Percentiles rank a stretch among this genome's conserved stretches.
phyloP scores from a whole-genome alignment of 495 filamentous ascomycete species.

The Xylaria scruposa region DNA sequence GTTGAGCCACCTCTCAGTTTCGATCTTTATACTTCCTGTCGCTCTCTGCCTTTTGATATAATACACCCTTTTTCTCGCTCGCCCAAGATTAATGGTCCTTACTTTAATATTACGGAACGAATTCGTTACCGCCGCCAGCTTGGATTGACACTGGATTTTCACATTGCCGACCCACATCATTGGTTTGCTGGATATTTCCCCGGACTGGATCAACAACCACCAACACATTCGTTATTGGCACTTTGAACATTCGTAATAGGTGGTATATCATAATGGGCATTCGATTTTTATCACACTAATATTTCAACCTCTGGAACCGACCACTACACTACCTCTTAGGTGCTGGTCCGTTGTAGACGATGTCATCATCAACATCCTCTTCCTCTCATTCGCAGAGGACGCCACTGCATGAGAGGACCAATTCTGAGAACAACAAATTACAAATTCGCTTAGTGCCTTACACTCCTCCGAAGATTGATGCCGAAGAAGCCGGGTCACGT shows the following conservation, averaged over 20 bases:
- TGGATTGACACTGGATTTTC: slow-evolving; percentile 29
- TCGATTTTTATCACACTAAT: slow-evolving; percentile 27
- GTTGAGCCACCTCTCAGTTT: slow-evolving; percentile 33
- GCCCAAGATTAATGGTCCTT: slow-evolving; percentile 26
- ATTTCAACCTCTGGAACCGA: slow-evolving; percentile 22
- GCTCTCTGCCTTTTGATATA: not conserved
- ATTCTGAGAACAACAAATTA: slow-evolving; percentile 60
- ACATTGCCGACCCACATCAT: slow-evolving; percentile 32
- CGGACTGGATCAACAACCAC: slow-evolving; percentile 9
- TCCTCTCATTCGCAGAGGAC: slow-evolving; percentile 34
- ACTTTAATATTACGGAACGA: slow-evolving; percentile 36
- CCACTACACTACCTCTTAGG: slow-evolving; percentile 26
- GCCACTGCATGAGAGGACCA: slow-evolving; percentile 63
- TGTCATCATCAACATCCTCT: slow-evolving; percentile 41
- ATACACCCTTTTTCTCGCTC: slow-evolving; percentile 29
- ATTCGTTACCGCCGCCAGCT: slow-evolving; percentile 35
- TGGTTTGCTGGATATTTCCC: not conserved
- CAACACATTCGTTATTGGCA: slow-evolving; percentile 12
- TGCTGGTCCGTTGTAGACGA: slow-evolving; percentile 34
- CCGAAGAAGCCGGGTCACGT: slow-evolving; percentile 34
- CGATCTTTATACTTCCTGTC: slow-evolving; percentile 35
- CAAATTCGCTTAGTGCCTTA: slow-evolving; percentile 62
- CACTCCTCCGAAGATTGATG: slow-evolving; percentile 52
- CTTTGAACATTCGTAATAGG: slow-evolving; percentile 25
- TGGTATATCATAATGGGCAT: slow-evolving; percentile 33